A percentile compares a stretch with the other conserved stretches of the same genome.
These are phyloP conservation scores for Psilocybe cubensis DNA, from an alignment of 768 basidiomycete species.

Conservation along the genomic window DNA sequence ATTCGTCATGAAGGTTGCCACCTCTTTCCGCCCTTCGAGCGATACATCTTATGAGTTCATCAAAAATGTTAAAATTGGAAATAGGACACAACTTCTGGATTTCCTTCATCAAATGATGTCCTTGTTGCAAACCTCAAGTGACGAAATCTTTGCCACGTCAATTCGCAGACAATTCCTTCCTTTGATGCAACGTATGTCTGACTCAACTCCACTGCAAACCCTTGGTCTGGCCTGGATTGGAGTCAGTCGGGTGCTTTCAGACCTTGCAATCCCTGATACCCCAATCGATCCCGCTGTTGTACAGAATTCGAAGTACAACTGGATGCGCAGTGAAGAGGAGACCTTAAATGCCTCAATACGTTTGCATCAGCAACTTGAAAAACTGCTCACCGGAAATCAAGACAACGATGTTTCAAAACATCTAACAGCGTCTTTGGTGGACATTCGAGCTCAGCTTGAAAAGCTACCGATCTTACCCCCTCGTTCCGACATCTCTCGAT, in stretches of 20 bases:
- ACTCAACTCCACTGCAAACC: conserved; percentile 16
- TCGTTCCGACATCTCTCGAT: conserved; percentile 45
- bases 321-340: conserved; percentile 44
- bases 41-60: conserved; percentile 28
- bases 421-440: conserved; percentile 41
- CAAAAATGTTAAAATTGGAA: background rate
- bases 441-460: conserved; percentile 30
- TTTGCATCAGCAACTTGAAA: conserved; percentile 61
- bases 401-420: conserved; percentile 51
- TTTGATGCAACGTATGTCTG: conserved; percentile 9
- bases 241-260: conserved; percentile 59
- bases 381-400: conserved; percentile 55
- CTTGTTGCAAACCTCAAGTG: conserved; percentile 34
- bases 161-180: conserved; percentile 32
- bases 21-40: conserved; percentile 47
- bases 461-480: conserved; percentile 30
- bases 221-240: conserved; percentile 58
- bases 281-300: conserved; percentile 88
- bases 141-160: conserved; percentile 37
- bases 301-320: conserved; percentile 47
- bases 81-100: conserved; percentile 2
- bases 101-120: conserved; percentile 23
- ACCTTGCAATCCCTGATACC: conserved; percentile 79
- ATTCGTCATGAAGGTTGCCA: conserved; percentile 36
- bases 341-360: conserved; percentile 50